A percentile compares a stretch with the other conserved stretches of the same genome.
Conservation (phyloP, 768 basidiomycete genomes). For the Leucocoprinus birnbaumii region DNA sequence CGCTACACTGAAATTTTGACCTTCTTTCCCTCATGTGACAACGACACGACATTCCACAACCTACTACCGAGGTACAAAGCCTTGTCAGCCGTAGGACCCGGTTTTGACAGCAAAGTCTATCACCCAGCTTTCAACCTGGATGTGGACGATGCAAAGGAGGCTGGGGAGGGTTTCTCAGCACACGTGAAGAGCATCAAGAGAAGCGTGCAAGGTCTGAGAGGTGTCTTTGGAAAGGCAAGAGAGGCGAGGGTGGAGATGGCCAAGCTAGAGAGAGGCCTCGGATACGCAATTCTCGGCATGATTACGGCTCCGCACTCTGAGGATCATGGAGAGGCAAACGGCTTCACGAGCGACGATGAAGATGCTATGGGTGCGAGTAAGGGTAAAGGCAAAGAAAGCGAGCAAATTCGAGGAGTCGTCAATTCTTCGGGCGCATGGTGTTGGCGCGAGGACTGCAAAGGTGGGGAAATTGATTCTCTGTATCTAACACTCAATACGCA, state of each 20-base stretch:
- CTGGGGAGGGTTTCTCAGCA: slow-evolving; percentile 57
- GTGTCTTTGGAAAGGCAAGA: slow-evolving; percentile 57
- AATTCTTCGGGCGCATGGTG: slow-evolving; percentile 84
- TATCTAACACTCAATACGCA: too few relatives aligned
- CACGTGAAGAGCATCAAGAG: slow-evolving; percentile 65
- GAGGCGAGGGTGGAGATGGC: slow-evolving; percentile 77
- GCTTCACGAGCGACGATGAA: slow-evolving; percentile 43
- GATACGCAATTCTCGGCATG: slow-evolving; percentile 68
- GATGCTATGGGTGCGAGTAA: slow-evolving; percentile 24
- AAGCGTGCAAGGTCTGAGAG: slow-evolving; percentile 64
- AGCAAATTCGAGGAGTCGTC: slow-evolving; percentile 39
- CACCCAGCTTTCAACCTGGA: slow-evolving; percentile 88
- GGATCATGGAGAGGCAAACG: slow-evolving; percentile 42
- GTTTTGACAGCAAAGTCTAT: slow-evolving; percentile 76
- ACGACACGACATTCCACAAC: too few relatives aligned
- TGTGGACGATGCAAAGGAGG: slow-evolving; percentile 60
- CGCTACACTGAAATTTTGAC: slow-evolving; percentile 78
- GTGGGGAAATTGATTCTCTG: not conserved
- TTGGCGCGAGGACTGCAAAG: slow-evolving; percentile 66
- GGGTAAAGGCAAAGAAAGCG: too few relatives aligned
- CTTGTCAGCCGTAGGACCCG: slow-evolving; percentile 45
- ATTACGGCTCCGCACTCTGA: slow-evolving; percentile 64
- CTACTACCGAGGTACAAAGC: slow-evolving; percentile 58
- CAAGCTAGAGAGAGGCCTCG: slow-evolving; percentile 71
- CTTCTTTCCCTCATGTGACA: slow-evolving; percentile 77